Evolutionary conservation across 441 rosid genomes (phyloP).

Genomic region (Pelargonium cotyledonis): DNA sequence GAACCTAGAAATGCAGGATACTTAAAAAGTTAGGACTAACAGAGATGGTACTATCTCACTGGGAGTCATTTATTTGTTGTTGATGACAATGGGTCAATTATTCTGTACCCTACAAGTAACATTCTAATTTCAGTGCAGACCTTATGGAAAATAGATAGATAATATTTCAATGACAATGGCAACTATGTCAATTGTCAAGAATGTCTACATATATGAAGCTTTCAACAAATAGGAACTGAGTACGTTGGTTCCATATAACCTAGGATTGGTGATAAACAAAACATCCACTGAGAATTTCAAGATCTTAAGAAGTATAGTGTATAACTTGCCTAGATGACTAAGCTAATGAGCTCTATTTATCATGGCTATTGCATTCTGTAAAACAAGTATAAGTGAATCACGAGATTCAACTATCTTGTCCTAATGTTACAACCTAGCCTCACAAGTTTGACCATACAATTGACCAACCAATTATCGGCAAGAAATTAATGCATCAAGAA

Average conservation of each 20-base stretch:
- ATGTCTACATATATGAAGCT: not conserved
- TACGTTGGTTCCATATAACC: too few relatives aligned
- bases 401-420: not conserved
- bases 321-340: not conserved
- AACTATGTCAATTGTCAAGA: not conserved
- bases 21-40: not conserved
- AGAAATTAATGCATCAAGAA: slow-evolving; percentile 3
- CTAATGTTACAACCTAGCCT: not conserved
- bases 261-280: not conserved
- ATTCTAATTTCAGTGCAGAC: not conserved
- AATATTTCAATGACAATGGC: not conserved
- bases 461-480: not conserved
- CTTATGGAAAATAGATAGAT: not conserved
- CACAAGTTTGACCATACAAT: not conserved
- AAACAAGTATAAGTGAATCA: not conserved
- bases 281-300: not conserved
- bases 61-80: not conserved
- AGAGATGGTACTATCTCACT: not conserved
- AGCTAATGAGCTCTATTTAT: not conserved
- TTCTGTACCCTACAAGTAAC: not conserved
- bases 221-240: not conserved
- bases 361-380: not conserved
- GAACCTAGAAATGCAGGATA: not conserved
- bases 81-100: not conserved
- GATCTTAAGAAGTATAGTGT: not conserved